phyloP scores from a whole-genome alignment of 2,329 filamentous ascomycete genomes.

The Chaetomium strumarium region DNA sequence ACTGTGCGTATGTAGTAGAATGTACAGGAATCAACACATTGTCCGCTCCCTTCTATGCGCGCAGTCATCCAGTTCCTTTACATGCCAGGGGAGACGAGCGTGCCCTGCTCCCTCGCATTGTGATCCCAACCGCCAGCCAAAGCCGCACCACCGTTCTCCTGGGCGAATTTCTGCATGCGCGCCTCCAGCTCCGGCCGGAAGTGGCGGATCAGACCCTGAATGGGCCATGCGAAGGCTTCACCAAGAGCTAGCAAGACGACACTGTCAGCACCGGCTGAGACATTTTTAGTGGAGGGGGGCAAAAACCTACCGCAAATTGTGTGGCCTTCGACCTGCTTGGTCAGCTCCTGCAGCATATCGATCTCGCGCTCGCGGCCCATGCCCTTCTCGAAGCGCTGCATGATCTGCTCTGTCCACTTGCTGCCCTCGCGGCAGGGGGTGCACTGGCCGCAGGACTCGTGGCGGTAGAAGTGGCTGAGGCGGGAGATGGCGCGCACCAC shows the following conservation, averaged over 20 bases:
- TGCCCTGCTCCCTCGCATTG: constrained; percentile 67
- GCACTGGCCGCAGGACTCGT: constrained; percentile 97
- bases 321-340: constrained; percentile 98
- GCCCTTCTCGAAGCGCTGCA: constrained; percentile 91
- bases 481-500: constrained; percentile 90
- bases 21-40: neutral
- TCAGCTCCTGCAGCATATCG: constrained; percentile 98
- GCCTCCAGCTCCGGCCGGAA: constrained; percentile 95
- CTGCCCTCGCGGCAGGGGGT: constrained; percentile 98
- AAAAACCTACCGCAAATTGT: constrained; percentile 79
- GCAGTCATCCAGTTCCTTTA: constrained; percentile 41
- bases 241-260: constrained; percentile 60
- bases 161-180: constrained; percentile 74
- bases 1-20: constrained; percentile 14
- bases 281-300: neutral
- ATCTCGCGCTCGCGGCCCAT: constrained; percentile 87
- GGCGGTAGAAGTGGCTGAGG: constrained; percentile 94
- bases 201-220: constrained; percentile 96
- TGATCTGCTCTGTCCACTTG: constrained; percentile 99
- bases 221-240: constrained; percentile 97
- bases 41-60: neutral
- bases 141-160: constrained; percentile 65
- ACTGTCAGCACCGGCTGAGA: constrained; percentile 21
- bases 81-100: constrained; percentile 83
- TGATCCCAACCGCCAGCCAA: constrained; percentile 86